phyloP scores from a whole-genome alignment of 345 rosid genomes.

The Citrus inodora region DNA sequence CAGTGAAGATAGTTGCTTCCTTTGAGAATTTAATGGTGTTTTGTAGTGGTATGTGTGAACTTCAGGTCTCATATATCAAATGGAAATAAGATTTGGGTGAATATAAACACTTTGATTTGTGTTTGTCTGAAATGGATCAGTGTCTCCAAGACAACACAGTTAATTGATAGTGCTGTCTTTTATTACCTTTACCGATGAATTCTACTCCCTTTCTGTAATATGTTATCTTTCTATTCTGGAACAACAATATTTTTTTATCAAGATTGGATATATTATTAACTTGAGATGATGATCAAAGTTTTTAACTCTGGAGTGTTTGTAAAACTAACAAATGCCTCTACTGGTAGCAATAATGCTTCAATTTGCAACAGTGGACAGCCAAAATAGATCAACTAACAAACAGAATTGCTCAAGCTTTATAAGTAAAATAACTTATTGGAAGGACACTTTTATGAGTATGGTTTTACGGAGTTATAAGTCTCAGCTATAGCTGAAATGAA shows the following conservation, averaged over 20 bases:
- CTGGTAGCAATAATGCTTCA: too few species aligned
- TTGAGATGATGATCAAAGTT: too few species aligned
- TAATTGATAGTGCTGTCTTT: not conserved
- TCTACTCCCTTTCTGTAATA: not conserved
- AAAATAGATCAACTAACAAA: too few species aligned
- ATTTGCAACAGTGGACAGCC: too few species aligned
- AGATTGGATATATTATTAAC: too few species aligned
- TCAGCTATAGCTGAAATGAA: too few species aligned
- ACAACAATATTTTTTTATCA: too few species aligned
- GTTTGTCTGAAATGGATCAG: not conserved
- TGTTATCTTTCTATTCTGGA: not conserved
- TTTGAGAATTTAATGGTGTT: not conserved
- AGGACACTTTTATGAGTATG: not conserved
- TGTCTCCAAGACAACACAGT: not conserved
- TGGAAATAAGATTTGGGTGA: constrained; percentile 1
- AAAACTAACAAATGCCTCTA: too few species aligned
- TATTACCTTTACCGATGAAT: not conserved
- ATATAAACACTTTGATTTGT: not conserved
- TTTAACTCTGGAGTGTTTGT: too few species aligned
- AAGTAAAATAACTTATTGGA: not conserved
- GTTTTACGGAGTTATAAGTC: too few species aligned
- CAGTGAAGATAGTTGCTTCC: constrained; percentile 29
- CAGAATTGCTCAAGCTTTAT: too few species aligned
- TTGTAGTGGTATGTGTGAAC: not conserved
- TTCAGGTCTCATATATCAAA: not conserved